A percentile compares a stretch with the other conserved stretches of the same genome.
phyloP scores from a whole-genome alignment of 2,329 filamentous ascomycete genomes.

The Trichoderma sp. region DNA sequence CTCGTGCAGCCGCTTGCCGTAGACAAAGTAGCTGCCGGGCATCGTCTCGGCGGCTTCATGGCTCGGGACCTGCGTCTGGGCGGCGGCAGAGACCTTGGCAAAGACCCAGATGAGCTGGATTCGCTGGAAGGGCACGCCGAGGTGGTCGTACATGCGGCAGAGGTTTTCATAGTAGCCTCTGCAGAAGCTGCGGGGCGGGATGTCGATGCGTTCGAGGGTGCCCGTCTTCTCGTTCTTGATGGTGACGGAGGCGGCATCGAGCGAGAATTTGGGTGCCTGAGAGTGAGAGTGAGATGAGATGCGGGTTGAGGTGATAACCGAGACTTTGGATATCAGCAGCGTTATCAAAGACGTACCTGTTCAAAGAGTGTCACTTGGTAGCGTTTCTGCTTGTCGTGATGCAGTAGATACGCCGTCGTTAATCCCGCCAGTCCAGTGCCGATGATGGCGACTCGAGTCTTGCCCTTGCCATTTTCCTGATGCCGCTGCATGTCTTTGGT shows the following conservation, averaged over 20 bases:
- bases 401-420: slow-evolving; percentile 35
- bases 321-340: neutral
- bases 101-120: slow-evolving; percentile 55
- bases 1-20: slow-evolving; percentile 53
- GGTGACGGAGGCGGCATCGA: slow-evolving; percentile 39
- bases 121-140: slow-evolving; percentile 48
- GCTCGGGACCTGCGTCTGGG: neutral
- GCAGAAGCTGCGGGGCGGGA: slow-evolving; percentile 39
- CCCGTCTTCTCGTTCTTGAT: slow-evolving; percentile 32
- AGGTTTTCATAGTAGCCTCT: slow-evolving; percentile 53
- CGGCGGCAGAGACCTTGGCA: slow-evolving; percentile 29
- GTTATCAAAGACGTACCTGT: slow-evolving; percentile 29
- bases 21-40: slow-evolving; percentile 45
- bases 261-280: slow-evolving; percentile 35
- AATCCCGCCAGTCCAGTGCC: slow-evolving; percentile 40
- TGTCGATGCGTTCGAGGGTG: slow-evolving; percentile 35
- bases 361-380: slow-evolving; percentile 38
- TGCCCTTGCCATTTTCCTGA: neutral
- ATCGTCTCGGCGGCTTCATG: slow-evolving; percentile 21
- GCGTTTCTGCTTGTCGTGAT: slow-evolving; percentile 30
- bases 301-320: neutral
- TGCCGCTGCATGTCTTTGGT: neutral
- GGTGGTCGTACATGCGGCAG: slow-evolving; percentile 52
- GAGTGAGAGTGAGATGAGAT: neutral
- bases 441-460: slow-evolving; percentile 33